phyloP scores from a whole-genome alignment of 352 stramenopile species.

The Pythium monospermum region DNA sequence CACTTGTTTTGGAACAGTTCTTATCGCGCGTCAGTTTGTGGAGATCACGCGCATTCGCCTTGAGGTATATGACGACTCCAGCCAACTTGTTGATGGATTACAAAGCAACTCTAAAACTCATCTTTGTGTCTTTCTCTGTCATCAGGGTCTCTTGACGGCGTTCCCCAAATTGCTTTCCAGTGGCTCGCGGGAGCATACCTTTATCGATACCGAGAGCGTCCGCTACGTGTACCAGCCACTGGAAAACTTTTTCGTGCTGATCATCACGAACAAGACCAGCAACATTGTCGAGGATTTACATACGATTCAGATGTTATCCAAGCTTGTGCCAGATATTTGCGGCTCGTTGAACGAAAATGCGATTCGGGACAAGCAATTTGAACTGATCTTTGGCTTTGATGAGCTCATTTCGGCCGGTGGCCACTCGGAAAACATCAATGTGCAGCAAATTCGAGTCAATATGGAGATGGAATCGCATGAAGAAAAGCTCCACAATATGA shows the following conservation, averaged over 20 bases:
- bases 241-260: slow-evolving; percentile 96
- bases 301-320: slow-evolving; percentile 96
- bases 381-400: slow-evolving; percentile 99
- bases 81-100: not conserved
- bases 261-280: slow-evolving; percentile 98
- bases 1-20: no score
- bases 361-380: slow-evolving; percentile 96
- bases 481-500: slow-evolving; percentile 98
- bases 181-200: slow-evolving; percentile 95
- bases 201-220: slow-evolving; percentile 98
- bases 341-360: slow-evolving; percentile 90
- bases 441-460: slow-evolving; percentile 94
- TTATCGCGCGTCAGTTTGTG: slow-evolving; percentile 98
- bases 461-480: slow-evolving; percentile 99
- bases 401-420: slow-evolving; percentile 97
- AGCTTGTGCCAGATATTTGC: slow-evolving; percentile 96
- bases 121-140: not conserved
- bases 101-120: no score
- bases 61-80: slow-evolving; percentile 55
- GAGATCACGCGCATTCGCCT: slow-evolving; percentile 98
- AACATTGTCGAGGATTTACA: slow-evolving; percentile 99
- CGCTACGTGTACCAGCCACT: slow-evolving; percentile 99
- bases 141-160: slow-evolving; percentile 93
- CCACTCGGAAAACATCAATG: slow-evolving; percentile 95
- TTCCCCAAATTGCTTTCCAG: slow-evolving; percentile 98